phyloP scores from a whole-genome alignment of 331 rosid genomes.

The Saraca asoca region DNA sequence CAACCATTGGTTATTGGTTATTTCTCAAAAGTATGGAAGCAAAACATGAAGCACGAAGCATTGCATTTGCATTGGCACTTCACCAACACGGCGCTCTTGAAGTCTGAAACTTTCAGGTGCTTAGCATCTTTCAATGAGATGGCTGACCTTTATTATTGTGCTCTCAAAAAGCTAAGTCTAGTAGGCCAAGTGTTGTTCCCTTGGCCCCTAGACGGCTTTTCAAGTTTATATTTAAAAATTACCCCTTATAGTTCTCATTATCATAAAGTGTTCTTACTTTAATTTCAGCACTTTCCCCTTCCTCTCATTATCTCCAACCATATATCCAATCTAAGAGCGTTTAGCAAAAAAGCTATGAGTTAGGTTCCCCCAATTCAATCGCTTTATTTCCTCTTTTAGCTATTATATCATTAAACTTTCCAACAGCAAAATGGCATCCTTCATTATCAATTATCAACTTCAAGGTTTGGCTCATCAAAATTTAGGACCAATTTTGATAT shows the following conservation, averaged over 20 bases:
- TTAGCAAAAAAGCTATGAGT: neutral
- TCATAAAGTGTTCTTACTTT: neutral
- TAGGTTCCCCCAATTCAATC: neutral
- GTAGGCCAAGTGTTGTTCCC: constrained; percentile 16
- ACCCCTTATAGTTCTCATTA: constrained; percentile 25
- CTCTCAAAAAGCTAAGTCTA: constrained; percentile 30
- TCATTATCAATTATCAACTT: too few relatives aligned
- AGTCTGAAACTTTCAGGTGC: constrained; percentile 18
- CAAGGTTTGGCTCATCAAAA: too few relatives aligned
- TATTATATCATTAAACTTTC: neutral
- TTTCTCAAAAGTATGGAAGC: constrained; percentile 1
- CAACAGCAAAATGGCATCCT: neutral
- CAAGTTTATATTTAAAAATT: constrained; percentile 17
- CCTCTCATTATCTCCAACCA: neutral
- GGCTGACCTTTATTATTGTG: constrained; percentile 14
- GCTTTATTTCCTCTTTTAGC: constrained; percentile 16
- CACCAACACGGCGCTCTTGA: constrained; percentile 12
- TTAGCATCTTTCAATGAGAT: constrained; percentile 36
- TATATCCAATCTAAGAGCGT: constrained; percentile 18
- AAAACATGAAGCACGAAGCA: neutral
- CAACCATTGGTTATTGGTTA: neutral
- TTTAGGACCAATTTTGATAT: too few relatives aligned
- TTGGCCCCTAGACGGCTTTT: neutral
- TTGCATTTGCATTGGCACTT: constrained; percentile 21
- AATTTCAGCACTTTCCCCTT: neutral